Base-by-base conservation (phyloP, 441 rosid genomes). In the Pelargonium australe region DNA sequence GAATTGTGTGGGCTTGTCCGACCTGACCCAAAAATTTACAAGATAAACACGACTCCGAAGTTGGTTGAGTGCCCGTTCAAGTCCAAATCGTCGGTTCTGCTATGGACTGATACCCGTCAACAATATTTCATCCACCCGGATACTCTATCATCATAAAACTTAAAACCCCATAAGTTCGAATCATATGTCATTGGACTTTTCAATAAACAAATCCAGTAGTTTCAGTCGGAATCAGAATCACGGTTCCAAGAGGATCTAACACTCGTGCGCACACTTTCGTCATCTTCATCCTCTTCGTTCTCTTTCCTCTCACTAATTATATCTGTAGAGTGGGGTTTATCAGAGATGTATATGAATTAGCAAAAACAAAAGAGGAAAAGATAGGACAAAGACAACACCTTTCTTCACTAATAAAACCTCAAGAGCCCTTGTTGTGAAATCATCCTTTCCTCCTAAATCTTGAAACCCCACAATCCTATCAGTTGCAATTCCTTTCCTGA, bases 401-500 rank as follows among this genome's bases (percentile, higher is more conserved):
- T 85, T 93, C 80, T 81, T 89, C 72, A 82, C 73, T 65, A 92
- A 82, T 25, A 86, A 75, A 71, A 23, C 72, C 79, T 92, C 95
- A 2, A 90, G 82, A 0, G 70, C 66, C 76, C 67, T 82, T 13
- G 87, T 83, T 49, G 81, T 66, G 76, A 90, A 90, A 81, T 92
- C 96, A 61, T 93, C 96, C 80, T 89, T 93, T 13, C 85, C 88
- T 67, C 89, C 95, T 53, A 90, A 73, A 80, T 89, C 96, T 84
- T 87, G 92, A 79, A 93, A 93, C 58, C 96, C 98, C 34, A 90
- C 81, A 68, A 93, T 51, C 75, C 97, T 85, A 77, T 93, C 97
- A 19, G 68, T 40, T 8, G 96, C 88, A 9, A 89, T 74, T 70
- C 96, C 98, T 76, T 85, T 86, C 76, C 97, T 89, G 77, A 43